Percentiles rank a stretch among this genome's conserved stretches.
These are phyloP conservation scores for Abrus precatorius DNA, from an alignment of 306 rosid genomes.

Conservation along the genomic window DNA sequence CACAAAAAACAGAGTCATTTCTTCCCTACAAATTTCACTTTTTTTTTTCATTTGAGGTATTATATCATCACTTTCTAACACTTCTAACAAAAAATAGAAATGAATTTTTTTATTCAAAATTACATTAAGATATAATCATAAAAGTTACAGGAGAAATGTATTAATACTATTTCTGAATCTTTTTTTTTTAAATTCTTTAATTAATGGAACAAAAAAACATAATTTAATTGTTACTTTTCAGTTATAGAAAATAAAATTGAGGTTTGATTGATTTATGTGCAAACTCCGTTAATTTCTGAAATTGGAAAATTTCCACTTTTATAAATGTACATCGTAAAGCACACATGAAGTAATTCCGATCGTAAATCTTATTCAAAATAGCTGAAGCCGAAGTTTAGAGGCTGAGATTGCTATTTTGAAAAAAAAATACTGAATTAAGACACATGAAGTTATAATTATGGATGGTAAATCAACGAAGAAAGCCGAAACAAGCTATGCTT, in stretches of 20 bases:
- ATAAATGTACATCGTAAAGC: no score
- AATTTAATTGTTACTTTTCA: not conserved
- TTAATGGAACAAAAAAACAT: no score
- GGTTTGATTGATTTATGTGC: conserved; percentile 3
- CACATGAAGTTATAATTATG: not conserved
- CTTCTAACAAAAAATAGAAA: not conserved
- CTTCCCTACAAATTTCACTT: not conserved
- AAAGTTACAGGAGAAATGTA: no score
- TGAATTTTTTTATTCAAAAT: no score
- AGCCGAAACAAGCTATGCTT: conserved; percentile 27
- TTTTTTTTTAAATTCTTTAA: no score
- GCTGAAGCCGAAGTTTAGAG: conserved; percentile 9
- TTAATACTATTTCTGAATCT: no score
- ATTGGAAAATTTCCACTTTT: no score
- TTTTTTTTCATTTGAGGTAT: not conserved
- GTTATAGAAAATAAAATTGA: not conserved
- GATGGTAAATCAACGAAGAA: conserved; percentile 18
- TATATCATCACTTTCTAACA: not conserved
- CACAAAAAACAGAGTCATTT: not conserved
- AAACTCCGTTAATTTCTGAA: no score
- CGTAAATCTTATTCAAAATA: not conserved
- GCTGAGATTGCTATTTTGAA: not conserved
- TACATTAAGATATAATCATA: no score
- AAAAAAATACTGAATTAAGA: not conserved
- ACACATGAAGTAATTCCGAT: no score